Conservation (phyloP, 1,284 basidiomycete species). For the Boletus hoseneyae region DNA sequence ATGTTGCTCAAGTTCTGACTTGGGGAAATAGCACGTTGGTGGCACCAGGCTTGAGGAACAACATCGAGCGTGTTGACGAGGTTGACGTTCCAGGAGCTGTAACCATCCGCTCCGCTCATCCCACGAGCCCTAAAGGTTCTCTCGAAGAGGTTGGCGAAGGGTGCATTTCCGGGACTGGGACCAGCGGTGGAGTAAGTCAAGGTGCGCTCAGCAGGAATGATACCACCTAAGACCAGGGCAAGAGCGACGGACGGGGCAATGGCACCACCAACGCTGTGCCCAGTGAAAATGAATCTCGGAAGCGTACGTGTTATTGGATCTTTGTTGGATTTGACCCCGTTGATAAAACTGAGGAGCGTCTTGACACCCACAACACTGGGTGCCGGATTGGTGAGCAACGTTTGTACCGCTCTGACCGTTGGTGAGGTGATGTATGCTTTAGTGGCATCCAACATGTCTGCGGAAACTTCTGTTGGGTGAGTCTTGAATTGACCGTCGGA, state of each 20-base stretch:
- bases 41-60: conserved; percentile 16
- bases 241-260: conserved; percentile 13
- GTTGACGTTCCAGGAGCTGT: conserved; percentile 21
- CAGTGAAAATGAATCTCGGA: conserved; percentile 11
- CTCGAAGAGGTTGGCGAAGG: conserved; percentile 15
- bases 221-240: conserved; percentile 5
- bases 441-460: background rate
- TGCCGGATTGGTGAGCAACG: conserved; percentile 2
- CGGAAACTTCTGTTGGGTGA: background rate
- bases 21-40: background rate
- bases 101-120: background rate
- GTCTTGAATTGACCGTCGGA: background rate
- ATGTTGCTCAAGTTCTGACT: conserved; percentile 17
- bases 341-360: conserved; percentile 3
- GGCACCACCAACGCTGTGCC: conserved; percentile 11
- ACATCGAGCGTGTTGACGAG: conserved; percentile 17
- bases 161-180: conserved; percentile 11
- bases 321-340: background rate
- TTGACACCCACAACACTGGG: background rate
- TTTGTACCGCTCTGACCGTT: background rate
- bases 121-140: conserved; percentile 1
- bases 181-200: conserved; percentile 9
- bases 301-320: background rate
- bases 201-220: background rate
- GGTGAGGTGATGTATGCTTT: background rate